A percentile compares a stretch with the other conserved stretches of the same genome.
These are phyloP conservation scores for Pseudogymnoascus sp. DNA, from an alignment of 2,329 filamentous ascomycete species.

Conservation along the genomic window DNA sequence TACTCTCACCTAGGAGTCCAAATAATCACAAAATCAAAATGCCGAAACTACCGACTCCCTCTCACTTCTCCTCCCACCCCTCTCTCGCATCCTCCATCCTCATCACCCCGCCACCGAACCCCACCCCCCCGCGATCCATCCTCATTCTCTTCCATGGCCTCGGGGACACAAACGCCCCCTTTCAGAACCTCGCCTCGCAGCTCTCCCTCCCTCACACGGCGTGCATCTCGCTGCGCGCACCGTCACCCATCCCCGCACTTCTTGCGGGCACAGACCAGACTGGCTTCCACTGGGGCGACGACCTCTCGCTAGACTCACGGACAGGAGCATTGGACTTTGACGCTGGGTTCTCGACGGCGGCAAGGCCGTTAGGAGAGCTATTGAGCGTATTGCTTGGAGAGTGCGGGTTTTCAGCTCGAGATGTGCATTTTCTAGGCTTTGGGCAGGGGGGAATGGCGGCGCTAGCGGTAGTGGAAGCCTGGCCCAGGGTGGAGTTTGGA, in stretches of 20 bases:
- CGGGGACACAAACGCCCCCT: slow-evolving; percentile 53
- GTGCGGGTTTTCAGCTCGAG: slow-evolving; percentile 40
- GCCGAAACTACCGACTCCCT: slow-evolving; percentile 27
- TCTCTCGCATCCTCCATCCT: slow-evolving; percentile 19
- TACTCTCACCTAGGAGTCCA: background rate
- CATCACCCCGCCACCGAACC: slow-evolving; percentile 25
- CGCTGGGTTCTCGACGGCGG: slow-evolving; percentile 39
- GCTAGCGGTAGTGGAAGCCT: slow-evolving; percentile 31
- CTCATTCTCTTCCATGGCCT: slow-evolving; percentile 62
- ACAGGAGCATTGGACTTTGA: slow-evolving; percentile 46
- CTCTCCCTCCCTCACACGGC: slow-evolving; percentile 57
- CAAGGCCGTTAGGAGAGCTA: slow-evolving; percentile 35
- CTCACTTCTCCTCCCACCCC: slow-evolving; percentile 40
- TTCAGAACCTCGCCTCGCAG: slow-evolving; percentile 48
- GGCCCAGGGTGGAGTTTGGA: slow-evolving; percentile 35
- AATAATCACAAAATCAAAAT: background rate
- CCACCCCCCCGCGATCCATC: slow-evolving; percentile 46
- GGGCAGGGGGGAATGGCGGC: slow-evolving; percentile 51
- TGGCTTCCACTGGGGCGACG: slow-evolving; percentile 51
- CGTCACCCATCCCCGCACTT: slow-evolving; percentile 49
- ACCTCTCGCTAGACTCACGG: slow-evolving; percentile 45
- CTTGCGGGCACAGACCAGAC: slow-evolving; percentile 24
- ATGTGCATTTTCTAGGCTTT: slow-evolving; percentile 46
- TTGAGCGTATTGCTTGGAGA: slow-evolving; percentile 38
- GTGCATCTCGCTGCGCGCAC: slow-evolving; percentile 53